phyloP scores from a whole-genome alignment of 2,329 filamentous ascomycete genomes.

The Helotiales sp. region DNA sequence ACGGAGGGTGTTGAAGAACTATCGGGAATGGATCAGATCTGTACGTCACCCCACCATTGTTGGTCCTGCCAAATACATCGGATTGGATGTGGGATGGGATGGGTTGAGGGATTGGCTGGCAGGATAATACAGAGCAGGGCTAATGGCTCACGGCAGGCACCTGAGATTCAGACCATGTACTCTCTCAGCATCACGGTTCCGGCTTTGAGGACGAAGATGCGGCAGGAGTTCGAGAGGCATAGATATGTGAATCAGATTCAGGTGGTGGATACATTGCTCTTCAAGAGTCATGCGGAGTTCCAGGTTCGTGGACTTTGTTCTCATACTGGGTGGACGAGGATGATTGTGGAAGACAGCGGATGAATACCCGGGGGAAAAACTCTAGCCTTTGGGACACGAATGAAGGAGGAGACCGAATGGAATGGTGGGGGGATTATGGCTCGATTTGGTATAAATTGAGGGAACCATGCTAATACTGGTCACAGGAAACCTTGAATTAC shows the following conservation, averaged over 20 bases:
- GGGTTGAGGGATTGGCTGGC: not conserved
- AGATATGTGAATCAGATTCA: conserved; percentile 88
- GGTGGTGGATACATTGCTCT: conserved; percentile 86
- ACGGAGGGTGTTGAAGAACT: conserved; percentile 82
- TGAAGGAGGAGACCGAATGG: not conserved
- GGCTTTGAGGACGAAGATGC: conserved; percentile 86
- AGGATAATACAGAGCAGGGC: conserved; percentile 4
- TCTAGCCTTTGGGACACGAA: not conserved
- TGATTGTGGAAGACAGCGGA: not conserved
- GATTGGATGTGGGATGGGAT: not conserved
- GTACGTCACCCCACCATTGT: conserved; percentile 60
- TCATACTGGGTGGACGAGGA: not conserved
- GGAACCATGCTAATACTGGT: not conserved
- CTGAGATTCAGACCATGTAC: conserved; percentile 98
- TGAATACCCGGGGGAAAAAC: not conserved
- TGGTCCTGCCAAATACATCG: not conserved
- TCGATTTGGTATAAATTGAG: not conserved
- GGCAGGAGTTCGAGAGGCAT: conserved; percentile 96
- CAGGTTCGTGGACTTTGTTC: conserved; percentile 65
- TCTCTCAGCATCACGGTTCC: conserved; percentile 87
- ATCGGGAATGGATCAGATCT: conserved; percentile 94
- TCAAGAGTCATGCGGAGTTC: conserved; percentile 90
- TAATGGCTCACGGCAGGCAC: conserved; percentile 65
- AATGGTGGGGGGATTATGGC: not conserved
- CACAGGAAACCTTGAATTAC: conserved; percentile 95